Conservation (phyloP, 768 basidiomycete genomes). For the Trametes gibbosa region DNA sequence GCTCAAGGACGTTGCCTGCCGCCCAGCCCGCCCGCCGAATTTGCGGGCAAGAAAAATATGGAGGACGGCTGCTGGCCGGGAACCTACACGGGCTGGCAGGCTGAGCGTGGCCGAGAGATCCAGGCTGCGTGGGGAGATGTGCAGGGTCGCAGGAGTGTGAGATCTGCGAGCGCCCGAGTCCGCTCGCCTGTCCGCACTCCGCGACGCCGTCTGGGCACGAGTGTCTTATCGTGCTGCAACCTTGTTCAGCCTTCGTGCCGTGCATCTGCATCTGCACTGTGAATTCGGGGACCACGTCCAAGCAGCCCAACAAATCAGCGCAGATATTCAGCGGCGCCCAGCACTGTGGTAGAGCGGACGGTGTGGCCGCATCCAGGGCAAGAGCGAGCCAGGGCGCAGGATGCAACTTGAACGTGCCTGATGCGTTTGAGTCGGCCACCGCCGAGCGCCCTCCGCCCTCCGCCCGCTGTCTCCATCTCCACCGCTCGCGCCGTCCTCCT, state of each 20-base stretch:
- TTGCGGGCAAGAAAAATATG: background rate
- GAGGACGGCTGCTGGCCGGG: background rate
- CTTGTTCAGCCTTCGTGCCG: background rate
- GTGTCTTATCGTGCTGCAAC: conserved; percentile 9
- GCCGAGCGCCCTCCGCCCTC: background rate
- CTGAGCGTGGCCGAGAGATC: background rate
- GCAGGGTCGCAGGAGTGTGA: conserved; percentile 17
- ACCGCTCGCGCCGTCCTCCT: background rate
- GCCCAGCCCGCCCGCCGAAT: background rate
- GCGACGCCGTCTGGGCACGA: conserved; percentile 10
- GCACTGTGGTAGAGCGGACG: background rate
- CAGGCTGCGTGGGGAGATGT: conserved; percentile 8
- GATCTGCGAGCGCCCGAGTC: conserved; percentile 7
- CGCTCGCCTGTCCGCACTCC: conserved; percentile 14
- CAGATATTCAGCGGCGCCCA: too few relatives aligned
- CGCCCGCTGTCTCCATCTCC: background rate
- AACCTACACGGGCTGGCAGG: background rate
- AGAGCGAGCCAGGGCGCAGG: background rate
- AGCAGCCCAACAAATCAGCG: too few relatives aligned
- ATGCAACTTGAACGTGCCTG: conserved; percentile 1
- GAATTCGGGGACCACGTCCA: too few relatives aligned
- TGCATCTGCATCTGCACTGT: background rate
- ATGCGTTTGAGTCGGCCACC: background rate
- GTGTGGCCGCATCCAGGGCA: background rate
- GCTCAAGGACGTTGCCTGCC: background rate